Conservation (phyloP, 2,329 filamentous ascomycete genomes). For the Penicillium hordei region DNA sequence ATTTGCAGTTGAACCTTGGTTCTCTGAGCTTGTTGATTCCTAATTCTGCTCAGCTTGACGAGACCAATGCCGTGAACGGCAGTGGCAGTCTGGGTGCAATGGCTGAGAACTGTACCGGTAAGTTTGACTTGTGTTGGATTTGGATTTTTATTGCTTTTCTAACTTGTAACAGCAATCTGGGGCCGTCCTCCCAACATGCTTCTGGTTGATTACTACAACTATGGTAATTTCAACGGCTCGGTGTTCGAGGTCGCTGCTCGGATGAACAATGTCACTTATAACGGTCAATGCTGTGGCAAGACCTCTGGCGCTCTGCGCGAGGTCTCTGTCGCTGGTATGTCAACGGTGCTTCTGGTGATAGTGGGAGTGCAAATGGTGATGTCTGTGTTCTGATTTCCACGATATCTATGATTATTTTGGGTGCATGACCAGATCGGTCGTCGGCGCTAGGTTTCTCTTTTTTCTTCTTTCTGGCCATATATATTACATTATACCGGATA, state of each 20-base stretch:
- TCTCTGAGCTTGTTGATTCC: conserved; percentile 67
- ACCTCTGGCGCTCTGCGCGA: conserved; percentile 28
- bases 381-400: conserved; percentile 24
- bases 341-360: conserved; percentile 24
- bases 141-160: conserved; percentile 4
- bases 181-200: conserved; percentile 71
- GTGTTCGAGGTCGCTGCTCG: conserved; percentile 73
- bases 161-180: conserved; percentile 52
- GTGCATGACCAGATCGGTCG: conserved; percentile 9
- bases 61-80: conserved; percentile 68
- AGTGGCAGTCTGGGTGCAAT: conserved; percentile 65
- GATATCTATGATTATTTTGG: conserved; percentile 18
- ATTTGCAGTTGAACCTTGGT: conserved; percentile 69
- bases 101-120: conserved; percentile 61
- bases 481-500: neutral
- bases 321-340: conserved; percentile 19
- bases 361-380: conserved; percentile 26
- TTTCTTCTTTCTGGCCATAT: neutral
- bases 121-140: conserved; percentile 16
- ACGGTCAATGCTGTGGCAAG: conserved; percentile 41
- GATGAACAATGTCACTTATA: conserved; percentile 72
- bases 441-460: conserved; percentile 6
- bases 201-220: conserved; percentile 83
- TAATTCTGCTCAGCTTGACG: conserved; percentile 66
- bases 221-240: conserved; percentile 65